Evolutionary conservation across 2,329 filamentous ascomycete species (phyloP), one percentile per base, ranked within the genome.

Genomic region (Grosmannia penicillata): DNA sequence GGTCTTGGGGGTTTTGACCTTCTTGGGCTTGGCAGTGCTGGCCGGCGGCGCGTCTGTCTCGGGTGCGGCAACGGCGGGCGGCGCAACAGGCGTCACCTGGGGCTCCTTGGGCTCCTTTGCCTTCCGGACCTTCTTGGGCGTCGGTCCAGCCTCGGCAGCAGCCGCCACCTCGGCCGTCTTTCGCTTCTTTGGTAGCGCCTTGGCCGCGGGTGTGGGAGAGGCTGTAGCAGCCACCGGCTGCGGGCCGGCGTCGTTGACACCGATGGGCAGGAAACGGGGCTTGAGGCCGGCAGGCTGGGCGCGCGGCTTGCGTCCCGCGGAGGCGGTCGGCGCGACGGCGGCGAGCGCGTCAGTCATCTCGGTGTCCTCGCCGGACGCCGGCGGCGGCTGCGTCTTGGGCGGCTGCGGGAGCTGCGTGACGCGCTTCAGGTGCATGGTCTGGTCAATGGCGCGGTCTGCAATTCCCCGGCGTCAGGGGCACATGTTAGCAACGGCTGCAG

Each of bases 271-370:
- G 55, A 72, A 85, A 25, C 80, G 72, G 56, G 76, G 70, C 49
- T 68, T 74, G 38, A 87, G 59, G 7, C 75, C 78, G 49, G 70
- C 65, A 2, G 82, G 79, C 53, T 86, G 82, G 33, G 70, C 62
- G 42, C 77, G 70, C 35, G 19, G 61, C 56, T 36, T 32, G 26
- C 1, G 31, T 4, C 23, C 21, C 14, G 23, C 18, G 6, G 27
- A 17, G 6, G 18, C 17, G 4, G 13, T 9, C 10, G 26, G 25
- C 32, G 8, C 18, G n/a, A 2, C 28, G 6, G 18, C 14, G 2
- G 27, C 22, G n/a, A n/a, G n/a, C 2, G 24, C 26, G 14, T 39
- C 41, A 24, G 40, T 27, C 33, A 36, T n/a, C 38, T n/a, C 33
- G n/a, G 44, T 29, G 35, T 38, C 41, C 36, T 46, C 45, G 54